Percentiles rank a stretch among this genome's conserved stretches.
Conservation (phyloP, 345 rosid species). For the Moricandia moricandioides region DNA sequence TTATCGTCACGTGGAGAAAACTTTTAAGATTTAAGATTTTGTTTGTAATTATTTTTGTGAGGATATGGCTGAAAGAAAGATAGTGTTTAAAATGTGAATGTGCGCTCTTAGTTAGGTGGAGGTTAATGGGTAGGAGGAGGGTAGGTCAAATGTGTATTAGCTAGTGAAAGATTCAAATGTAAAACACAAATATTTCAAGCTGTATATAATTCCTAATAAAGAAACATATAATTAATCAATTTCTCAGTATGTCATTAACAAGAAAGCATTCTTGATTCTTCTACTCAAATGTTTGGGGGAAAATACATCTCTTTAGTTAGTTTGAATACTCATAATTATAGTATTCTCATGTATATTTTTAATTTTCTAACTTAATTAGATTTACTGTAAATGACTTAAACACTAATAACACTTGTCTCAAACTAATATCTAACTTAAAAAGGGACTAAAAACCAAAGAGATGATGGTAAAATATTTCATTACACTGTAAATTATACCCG, state of each 20-base stretch:
- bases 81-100: conserved; percentile 29
- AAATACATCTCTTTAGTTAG: not conserved
- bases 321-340: too few relatives aligned
- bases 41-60: not conserved
- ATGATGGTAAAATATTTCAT: not conserved
- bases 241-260: not conserved
- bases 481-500: not conserved
- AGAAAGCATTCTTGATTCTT: not conserved
- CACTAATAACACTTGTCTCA: not conserved
- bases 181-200: not conserved
- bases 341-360: not conserved
- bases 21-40: not conserved
- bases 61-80: conserved; percentile 1
- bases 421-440: not conserved
- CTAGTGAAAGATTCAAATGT: not conserved
- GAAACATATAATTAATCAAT: not conserved
- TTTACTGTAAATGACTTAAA: too few relatives aligned
- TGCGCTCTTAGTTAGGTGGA: conserved; percentile 29
- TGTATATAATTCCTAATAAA: not conserved
- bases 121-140: conserved; percentile 18
- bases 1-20: conserved; percentile 9
- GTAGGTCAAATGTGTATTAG: conserved; percentile 15
- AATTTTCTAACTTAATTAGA: not conserved
- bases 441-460: not conserved
- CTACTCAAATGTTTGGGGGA: not conserved